Percentiles rank a stretch among this genome's conserved stretches.
These are phyloP conservation scores for Chrysophaeum taylorii DNA, from an alignment of 352 stramenopile genomes.

Conservation along the genomic window DNA sequence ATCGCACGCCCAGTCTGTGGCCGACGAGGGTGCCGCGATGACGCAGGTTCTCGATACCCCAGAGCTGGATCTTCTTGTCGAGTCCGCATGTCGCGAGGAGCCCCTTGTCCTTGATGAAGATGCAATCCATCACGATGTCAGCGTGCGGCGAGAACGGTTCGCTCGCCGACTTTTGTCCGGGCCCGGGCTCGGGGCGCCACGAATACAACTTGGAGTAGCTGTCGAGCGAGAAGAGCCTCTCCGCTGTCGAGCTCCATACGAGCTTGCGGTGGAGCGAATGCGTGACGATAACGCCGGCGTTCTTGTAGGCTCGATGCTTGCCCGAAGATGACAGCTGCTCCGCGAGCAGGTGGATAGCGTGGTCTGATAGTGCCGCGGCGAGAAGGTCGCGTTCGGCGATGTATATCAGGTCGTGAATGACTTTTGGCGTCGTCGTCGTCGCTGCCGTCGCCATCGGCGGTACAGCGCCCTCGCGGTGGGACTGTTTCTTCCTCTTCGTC, in stretches of 20 bases:
- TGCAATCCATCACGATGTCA: slow-evolving; percentile 52
- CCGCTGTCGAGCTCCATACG: slow-evolving; percentile 46
- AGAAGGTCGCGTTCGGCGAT: slow-evolving; percentile 11
- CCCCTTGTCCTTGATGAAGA: slow-evolving; percentile 59
- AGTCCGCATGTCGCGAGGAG: slow-evolving; percentile 61
- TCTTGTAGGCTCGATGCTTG: slow-evolving; percentile 8
- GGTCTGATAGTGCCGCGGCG: slow-evolving; percentile 17
- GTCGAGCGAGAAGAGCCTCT: slow-evolving; percentile 47
- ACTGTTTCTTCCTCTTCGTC: not conserved
- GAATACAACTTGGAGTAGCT: slow-evolving; percentile 58
- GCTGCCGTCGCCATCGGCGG: not conserved
- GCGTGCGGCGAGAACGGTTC: slow-evolving; percentile 40
- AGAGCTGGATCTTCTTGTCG: slow-evolving; percentile 55
- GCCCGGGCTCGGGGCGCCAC: slow-evolving; percentile 48
- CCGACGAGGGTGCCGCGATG: slow-evolving; percentile 44
- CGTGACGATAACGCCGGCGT: slow-evolving; percentile 38
- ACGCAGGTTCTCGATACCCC: slow-evolving; percentile 61
- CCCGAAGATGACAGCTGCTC: slow-evolving; percentile 14
- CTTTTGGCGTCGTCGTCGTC: not conserved
- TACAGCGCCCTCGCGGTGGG: not conserved
- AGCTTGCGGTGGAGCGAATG: slow-evolving; percentile 45
- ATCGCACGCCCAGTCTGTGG: slow-evolving; percentile 55
- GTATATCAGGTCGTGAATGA: slow-evolving; percentile 19
- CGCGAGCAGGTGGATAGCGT: slow-evolving; percentile 16
- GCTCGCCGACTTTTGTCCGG: slow-evolving; percentile 33